Evolutionary conservation across 352 stramenopile genomes (phyloP).

Genomic region (Plasmopara halstedii): DNA sequence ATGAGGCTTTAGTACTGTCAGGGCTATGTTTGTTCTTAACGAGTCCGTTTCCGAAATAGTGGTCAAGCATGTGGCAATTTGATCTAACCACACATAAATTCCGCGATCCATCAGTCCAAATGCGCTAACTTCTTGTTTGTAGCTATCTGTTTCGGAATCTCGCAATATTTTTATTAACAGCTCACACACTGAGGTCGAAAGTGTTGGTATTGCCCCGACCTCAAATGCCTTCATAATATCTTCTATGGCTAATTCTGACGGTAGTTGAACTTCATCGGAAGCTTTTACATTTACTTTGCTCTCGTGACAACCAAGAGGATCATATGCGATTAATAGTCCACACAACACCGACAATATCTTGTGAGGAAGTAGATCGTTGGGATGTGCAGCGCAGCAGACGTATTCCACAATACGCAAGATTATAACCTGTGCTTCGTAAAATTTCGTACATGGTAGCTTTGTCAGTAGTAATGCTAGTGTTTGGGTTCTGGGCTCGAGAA

Average conservation of each 20-base stretch:
- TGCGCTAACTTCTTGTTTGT: constrained; percentile 39
- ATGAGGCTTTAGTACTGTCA: constrained; percentile 27
- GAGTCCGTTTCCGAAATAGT: constrained; percentile 5
- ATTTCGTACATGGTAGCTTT: constrained; percentile 45
- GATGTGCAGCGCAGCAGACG: constrained; percentile 45
- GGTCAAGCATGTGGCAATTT: constrained; percentile 37
- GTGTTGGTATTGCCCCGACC: constrained; percentile 7
- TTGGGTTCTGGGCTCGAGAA: constrained; percentile 62
- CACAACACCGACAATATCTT: constrained; percentile 62
- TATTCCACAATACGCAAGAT: constrained; percentile 76
- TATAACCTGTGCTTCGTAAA: constrained; percentile 55
- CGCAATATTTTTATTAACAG: constrained; percentile 62
- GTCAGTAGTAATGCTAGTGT: constrained; percentile 59
- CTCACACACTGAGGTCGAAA: constrained; percentile 39
- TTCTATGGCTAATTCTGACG: not conserved
- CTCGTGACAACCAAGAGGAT: constrained; percentile 1
- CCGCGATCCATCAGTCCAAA: constrained; percentile 62
- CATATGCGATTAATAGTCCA: constrained; percentile 51
- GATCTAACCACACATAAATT: constrained; percentile 41
- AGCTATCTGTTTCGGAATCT: constrained; percentile 23
- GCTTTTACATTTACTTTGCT: not conserved
- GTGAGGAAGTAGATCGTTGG: constrained; percentile 33
- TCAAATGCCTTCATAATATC: constrained; percentile 1
- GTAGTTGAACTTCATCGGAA: not conserved
- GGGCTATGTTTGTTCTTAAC: constrained; percentile 7